Percentiles rank a stretch among this genome's conserved stretches.
Evolutionary conservation across 2,329 filamentous ascomycete genomes (phyloP).

Genomic region (Microcyclospora pomicola): DNA sequence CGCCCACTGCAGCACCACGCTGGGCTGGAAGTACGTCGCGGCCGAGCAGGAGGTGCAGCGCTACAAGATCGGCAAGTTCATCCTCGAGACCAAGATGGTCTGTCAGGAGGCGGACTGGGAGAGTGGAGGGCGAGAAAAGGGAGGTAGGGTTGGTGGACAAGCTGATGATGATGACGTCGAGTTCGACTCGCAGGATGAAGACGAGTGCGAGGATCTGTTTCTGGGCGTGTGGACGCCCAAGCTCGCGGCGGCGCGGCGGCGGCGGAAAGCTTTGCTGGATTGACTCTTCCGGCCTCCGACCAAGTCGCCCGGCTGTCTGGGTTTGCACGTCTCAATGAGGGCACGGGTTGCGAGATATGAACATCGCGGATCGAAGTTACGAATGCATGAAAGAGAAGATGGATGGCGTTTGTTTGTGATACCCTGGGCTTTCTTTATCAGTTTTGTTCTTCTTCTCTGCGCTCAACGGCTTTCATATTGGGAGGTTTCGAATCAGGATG

Average conservation of each 20-base stretch:
- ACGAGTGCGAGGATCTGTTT: constrained; percentile 53
- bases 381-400: no score
- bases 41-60: constrained; percentile 47
- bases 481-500: no score
- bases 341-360: no score
- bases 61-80: constrained; percentile 56
- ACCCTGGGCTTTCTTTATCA: no score
- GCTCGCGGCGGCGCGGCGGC: constrained; percentile 35
- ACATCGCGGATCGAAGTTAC: no score
- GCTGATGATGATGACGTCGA: constrained; percentile 29
- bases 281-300: no score
- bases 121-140: constrained; percentile 14
- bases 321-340: no score
- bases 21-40: constrained; percentile 53
- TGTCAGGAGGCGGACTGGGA: constrained; percentile 41
- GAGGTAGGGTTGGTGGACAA: constrained; percentile 17
- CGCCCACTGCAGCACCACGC: constrained; percentile 38
- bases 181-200: constrained; percentile 52
- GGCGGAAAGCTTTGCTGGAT: constrained; percentile 11
- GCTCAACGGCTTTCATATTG: no score
- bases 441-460: no score
- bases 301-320: no score
- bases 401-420: no score
- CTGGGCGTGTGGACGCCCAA: constrained; percentile 46
- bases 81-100: constrained; percentile 46